Evolutionary conservation across 192 early-diverging fungal genomes (phyloP).

Genomic region (Coemansia sp.): DNA sequence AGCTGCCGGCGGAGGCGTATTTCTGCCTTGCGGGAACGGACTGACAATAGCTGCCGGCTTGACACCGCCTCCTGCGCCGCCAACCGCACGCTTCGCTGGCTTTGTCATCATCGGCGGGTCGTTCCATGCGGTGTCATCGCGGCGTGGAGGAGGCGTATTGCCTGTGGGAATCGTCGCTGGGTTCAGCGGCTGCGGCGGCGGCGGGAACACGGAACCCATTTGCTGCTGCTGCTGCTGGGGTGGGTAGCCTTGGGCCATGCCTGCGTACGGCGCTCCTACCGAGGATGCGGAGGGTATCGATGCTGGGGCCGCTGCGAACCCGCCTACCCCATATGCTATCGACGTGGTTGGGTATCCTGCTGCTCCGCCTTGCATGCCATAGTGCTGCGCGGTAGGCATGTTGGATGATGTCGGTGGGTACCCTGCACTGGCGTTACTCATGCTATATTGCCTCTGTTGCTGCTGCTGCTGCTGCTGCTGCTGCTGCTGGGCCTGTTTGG

Average conservation of each 20-base stretch:
- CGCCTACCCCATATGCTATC: neutral
- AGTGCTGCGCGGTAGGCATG: constrained; percentile 38
- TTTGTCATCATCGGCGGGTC: constrained; percentile 39
- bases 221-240: neutral
- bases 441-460: constrained; percentile 10
- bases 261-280: constrained; percentile 9
- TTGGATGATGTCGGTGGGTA: constrained; percentile 8
- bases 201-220: constrained; percentile 28
- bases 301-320: neutral
- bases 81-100: constrained; percentile 25
- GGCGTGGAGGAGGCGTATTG: constrained; percentile 35
- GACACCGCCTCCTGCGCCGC: neutral
- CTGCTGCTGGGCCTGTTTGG: constrained; percentile 6
- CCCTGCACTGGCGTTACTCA: neutral
- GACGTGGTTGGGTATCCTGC: too few relatives aligned
- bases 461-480: constrained; percentile 9
- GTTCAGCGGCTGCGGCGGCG: constrained; percentile 44
- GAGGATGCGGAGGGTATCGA: neutral
- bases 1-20: constrained; percentile 31
- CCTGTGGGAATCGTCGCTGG: constrained; percentile 38
- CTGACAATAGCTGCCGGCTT: constrained; percentile 36
- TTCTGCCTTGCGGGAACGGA: constrained; percentile 42
- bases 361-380: neutral
- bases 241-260: constrained; percentile 29
- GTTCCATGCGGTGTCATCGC: constrained; percentile 38